Base-by-base conservation (phyloP, 805 yeast species). In the Teunomyces barrocoloradensis region DNA sequence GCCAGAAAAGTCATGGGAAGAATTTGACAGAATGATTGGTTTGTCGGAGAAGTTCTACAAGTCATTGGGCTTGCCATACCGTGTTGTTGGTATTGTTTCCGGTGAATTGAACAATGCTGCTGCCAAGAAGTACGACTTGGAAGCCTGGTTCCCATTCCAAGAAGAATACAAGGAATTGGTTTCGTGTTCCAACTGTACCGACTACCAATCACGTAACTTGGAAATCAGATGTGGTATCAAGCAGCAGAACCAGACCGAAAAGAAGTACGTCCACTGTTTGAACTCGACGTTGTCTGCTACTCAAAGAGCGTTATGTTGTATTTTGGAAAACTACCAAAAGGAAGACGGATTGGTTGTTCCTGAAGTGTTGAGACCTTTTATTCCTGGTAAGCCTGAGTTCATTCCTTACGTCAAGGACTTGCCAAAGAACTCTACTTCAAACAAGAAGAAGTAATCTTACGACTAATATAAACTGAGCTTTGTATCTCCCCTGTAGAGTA, bases 141-240 rank as follows among this genome's bases (percentile, higher is more conserved):
- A 94, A 79, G 99, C 99, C 44, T 94, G 99, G 99, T 94, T 94
- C 95, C 99, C 99, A 66, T 94, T 79, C 88, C 99, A 94, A 79
- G 81, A 90, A 70, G 99, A 94, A 75, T 94, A 88, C 78, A 94
- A 94, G 76, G 99, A 94, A 77, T 83, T 94, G 63, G 99, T 94
- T 47, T 89, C 97, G 15, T 92, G 98, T 78, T 92, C 98, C 50
- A 94, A 94, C 81, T 94, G 99, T 83, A 94, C 99, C 51, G 99
- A 94, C 75, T 94, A 94, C 74, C 99, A 94, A 79, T 89, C 98
- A 45, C 87, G 99, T 79, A 92, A 92, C 80, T 80, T 94, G 66
- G 99, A 94, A 78, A 94, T 94, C 65, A 87, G 99, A 81, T 94
- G 97, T 72, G 99, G 99, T 69, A 88, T 94, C 63, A 91, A 92